Conservation (phyloP, 2,329 filamentous ascomycete genomes). For the Alternaria tenuissima region DNA sequence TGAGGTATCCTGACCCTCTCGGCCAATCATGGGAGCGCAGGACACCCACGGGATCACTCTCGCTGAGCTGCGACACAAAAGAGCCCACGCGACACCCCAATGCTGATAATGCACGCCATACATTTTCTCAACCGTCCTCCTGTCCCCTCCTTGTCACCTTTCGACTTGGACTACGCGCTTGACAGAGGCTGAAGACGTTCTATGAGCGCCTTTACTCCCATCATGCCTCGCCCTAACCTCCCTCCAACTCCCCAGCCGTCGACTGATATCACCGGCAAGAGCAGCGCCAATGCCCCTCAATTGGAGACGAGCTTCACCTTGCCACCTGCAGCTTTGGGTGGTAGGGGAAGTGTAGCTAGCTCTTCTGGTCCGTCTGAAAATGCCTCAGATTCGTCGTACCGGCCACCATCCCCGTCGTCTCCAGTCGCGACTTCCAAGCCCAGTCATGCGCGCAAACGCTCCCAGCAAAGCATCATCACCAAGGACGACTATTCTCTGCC, state of each 20-base stretch:
- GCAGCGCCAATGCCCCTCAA: conserved; percentile 66
- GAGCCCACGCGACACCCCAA: conserved; percentile 42
- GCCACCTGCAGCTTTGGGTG: conserved; percentile 74
- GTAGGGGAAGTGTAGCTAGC: conserved; percentile 54
- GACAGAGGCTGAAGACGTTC: conserved; percentile 16
- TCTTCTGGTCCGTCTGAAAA: conserved; percentile 58
- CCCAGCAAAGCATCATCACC: conserved; percentile 50
- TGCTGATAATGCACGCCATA: conserved; percentile 29
- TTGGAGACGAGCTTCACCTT: conserved; percentile 77
- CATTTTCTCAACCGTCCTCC: conserved; percentile 14
- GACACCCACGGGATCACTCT: conserved; percentile 28
- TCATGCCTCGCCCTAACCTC: conserved; percentile 71
- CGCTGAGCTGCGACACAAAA: conserved; percentile 32
- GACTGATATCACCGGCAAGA: conserved; percentile 78
- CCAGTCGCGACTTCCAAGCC: conserved; percentile 43
- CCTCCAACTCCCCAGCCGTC: conserved; percentile 83
- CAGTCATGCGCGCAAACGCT: conserved; percentile 43
- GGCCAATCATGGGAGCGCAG: conserved; percentile 32
- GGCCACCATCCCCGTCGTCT: conserved; percentile 55
- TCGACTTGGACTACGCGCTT: conserved; percentile 11
- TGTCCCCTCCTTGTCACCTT: conserved; percentile 18
- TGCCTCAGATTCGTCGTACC: conserved; percentile 62
- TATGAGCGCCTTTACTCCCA: conserved; percentile 33
- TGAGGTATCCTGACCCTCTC: neutral
- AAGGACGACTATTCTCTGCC: conserved; percentile 81